Evolutionary conservation across 768 basidiomycete species (phyloP), one percentile per base, ranked within the genome.

Genomic region (Megacollybia marginata): DNA sequence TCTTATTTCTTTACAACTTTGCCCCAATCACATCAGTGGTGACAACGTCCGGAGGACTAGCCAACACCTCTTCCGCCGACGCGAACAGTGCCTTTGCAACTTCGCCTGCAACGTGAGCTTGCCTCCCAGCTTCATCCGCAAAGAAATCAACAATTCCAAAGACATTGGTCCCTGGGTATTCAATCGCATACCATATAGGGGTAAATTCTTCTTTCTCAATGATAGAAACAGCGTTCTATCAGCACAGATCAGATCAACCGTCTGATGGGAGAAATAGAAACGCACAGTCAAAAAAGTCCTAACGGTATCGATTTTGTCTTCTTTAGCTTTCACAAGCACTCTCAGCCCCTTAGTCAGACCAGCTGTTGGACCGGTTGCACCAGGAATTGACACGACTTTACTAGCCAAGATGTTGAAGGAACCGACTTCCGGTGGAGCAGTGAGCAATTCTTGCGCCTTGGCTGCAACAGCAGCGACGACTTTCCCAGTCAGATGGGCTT

Each of bases 131-230:
- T 40, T 69, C 67, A 32, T 46, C 52, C 15, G 62, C 53, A 54
- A 69, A 69, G 52, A 70, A 68, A 52, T 67, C 70, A 52, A 72
- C 48, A 40, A 70, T 67, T 4, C 58, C 69, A 52, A 73, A 72
- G 12, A 58, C 57, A 49, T 62, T 57, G 5, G 65, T 67, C 2
- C 65, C 69, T 6, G 66, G 57, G 50, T 65, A 68, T 52, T 69
- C 62, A 38, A 71, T 52, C 2, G 69, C 68, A 48, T 67, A 73
- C 69, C 70, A 72, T 34, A 63, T 55, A 12, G 61, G 59, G 11
- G 70, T 70, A 40, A 55, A 53, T 3, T 55, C 50, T 57, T 70
- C 70, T 2, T 59, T 62, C 43, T 69, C 62, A 42, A 71, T 64
- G 9, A 68, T 55, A 5, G 67, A 56, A 9, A 66, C 54, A 2